Percentiles rank a stretch among this genome's conserved stretches.
phyloP scores from a whole-genome alignment of 805 yeast species.

The Geotrichum ghanense region DNA sequence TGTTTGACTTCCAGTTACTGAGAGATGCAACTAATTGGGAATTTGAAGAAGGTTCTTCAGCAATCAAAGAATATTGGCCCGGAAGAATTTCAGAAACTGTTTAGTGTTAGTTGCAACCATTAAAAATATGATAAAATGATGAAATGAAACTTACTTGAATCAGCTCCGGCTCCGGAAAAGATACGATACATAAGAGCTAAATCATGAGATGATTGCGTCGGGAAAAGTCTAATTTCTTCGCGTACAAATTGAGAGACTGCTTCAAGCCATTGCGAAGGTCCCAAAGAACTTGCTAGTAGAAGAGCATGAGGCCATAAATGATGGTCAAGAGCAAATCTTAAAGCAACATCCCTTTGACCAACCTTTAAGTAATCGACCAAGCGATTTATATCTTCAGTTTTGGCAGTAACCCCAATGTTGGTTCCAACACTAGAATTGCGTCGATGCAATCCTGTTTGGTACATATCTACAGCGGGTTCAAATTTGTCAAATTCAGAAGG shows the following conservation, averaged over 20 bases:
- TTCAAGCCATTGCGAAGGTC: conserved; percentile 47
- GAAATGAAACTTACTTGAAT: conserved; percentile 25
- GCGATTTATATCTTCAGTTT: conserved; percentile 12
- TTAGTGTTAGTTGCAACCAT: background rate
- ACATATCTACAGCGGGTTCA: conserved; percentile 19
- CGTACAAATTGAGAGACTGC: conserved; percentile 48
- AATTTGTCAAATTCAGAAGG: conserved; percentile 13
- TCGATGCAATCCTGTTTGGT: conserved; percentile 10
- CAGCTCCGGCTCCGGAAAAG: conserved; percentile 47
- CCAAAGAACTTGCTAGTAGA: conserved; percentile 52
- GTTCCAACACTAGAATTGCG: conserved; percentile 4
- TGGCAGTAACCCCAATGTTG: conserved; percentile 5
- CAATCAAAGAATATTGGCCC: background rate
- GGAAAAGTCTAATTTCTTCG: conserved; percentile 33
- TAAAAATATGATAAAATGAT: background rate
- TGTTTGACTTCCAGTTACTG: conserved; percentile 22
- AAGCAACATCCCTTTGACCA: conserved; percentile 60
- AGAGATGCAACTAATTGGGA: background rate
- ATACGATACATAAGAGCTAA: conserved; percentile 51
- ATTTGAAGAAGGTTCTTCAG: background rate
- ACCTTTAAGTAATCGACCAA: conserved; percentile 15
- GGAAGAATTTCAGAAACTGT: background rate
- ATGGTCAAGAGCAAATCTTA: conserved; percentile 46
- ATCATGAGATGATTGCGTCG: conserved; percentile 26
- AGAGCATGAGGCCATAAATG: conserved; percentile 73